phyloP scores from a whole-genome alignment of 1,284 basidiomycete species.

The Leccinum subrobustum region DNA sequence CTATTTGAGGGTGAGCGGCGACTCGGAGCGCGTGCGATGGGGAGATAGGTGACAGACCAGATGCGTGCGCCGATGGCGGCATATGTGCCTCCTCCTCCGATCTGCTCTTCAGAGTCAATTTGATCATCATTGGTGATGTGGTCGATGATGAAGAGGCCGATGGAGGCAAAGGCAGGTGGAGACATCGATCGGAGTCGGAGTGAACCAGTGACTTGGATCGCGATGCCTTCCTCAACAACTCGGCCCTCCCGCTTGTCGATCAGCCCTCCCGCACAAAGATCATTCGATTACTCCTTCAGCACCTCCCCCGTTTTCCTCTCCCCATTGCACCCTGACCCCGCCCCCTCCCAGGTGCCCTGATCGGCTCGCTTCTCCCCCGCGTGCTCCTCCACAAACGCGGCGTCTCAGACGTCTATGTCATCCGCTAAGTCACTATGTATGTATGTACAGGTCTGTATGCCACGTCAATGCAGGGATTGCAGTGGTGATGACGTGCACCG shows the following conservation, averaged over 20 bases:
- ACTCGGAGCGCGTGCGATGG: neutral
- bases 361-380: conserved; percentile 70
- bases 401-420: conserved; percentile 28
- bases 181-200: conserved; percentile 24
- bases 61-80: conserved; percentile 77
- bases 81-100: conserved; percentile 89
- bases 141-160: conserved; percentile 93
- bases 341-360: conserved; percentile 54
- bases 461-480: too few relatives aligned
- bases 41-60: conserved; percentile 51
- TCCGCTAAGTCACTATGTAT: too few relatives aligned
- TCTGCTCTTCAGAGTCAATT: conserved; percentile 42
- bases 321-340: neutral
- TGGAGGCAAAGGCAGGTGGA: conserved; percentile 46
- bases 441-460: too few relatives aligned
- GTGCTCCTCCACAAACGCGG: conserved; percentile 57
- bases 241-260: conserved; percentile 58
- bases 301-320: neutral
- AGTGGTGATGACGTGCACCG: too few relatives aligned
- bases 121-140: conserved; percentile 31
- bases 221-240: conserved; percentile 32
- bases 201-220: neutral
- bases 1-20: too few relatives aligned
- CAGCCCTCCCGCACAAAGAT: conserved; percentile 51
- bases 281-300: conserved; percentile 52